Base-by-base conservation (phyloP, 352 stramenopile species). In the Phytophthora citricola region DNA sequence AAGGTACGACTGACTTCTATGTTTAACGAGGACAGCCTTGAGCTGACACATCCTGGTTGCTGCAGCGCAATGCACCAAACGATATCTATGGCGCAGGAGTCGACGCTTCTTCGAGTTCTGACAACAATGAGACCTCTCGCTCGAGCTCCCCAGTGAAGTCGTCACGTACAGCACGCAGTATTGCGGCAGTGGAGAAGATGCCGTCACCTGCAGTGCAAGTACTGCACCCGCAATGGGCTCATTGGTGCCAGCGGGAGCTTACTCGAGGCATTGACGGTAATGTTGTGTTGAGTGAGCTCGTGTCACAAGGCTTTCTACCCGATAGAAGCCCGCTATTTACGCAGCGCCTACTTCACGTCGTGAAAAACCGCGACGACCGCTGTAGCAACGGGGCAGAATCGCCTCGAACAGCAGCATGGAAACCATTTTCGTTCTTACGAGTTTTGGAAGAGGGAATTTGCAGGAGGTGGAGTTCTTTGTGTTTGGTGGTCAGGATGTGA, bases 201-300 rank as follows among this genome's bases (percentile, higher is more conserved):
- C 45, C 62, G 15, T 60, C 66, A 32, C 34, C 60, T 9, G 8
- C 69, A 3, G 29, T 73, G 7, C 69, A 77, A 3, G 58, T 63
- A 1, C 60, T 93, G 6, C 72, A 91, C 17, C 80, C 85, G 0
- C 66, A 81, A 56, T 93, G 85, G 85, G 76, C 75, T 44, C 78
- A 85, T 55, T 93, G 82, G 85, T 78, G 76, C 10, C 81, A 90
- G 20, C 75, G 87, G 43, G 81, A 91, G 51, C 54, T 91, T 26
- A 52, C 67, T 31, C 71, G 83, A 29, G 85, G 82, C 9, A 93
- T 93, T 41, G 66, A 84, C 39, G 82, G 85, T 3, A 71, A 65
- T 31, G 49, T 87, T n/a, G 76, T 91, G 3, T 64, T 93, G 24
- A 66, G 74, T 0, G 82, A 89, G 46, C 75, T 93, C 24, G 51